Conservation (phyloP, 768 basidiomycete genomes). For the Lentinula detonsa region DNA sequence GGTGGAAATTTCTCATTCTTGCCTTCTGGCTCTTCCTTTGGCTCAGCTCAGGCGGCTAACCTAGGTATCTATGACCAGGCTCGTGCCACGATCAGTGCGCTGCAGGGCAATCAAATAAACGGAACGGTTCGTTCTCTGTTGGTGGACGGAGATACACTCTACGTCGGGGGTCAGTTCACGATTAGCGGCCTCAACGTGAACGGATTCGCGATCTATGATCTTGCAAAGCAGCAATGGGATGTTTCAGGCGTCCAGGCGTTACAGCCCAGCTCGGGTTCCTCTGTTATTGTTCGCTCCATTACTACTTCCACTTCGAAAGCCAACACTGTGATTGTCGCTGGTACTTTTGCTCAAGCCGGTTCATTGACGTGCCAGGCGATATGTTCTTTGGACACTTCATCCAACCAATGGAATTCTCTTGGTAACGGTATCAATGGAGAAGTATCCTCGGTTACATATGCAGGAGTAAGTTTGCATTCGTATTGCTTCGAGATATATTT, state of each 20-base stretch:
- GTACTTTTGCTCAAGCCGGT: constrained; percentile 81
- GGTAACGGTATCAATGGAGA: constrained; percentile 81
- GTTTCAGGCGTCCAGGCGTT: constrained; percentile 53
- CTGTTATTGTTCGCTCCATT: constrained; percentile 68
- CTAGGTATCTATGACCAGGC: constrained; percentile 68
- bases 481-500: constrained; percentile 5
- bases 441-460: constrained; percentile 70
- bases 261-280: constrained; percentile 43
- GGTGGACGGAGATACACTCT: constrained; percentile 65
- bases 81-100: constrained; percentile 40
- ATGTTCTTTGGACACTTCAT: constrained; percentile 64
- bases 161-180: constrained; percentile 82
- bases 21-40: constrained; percentile 25
- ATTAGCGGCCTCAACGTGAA: constrained; percentile 49
- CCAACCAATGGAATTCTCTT: constrained; percentile 75
- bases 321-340: constrained; percentile 72
- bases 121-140: constrained; percentile 76
- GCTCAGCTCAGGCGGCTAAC: constrained; percentile 35
- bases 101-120: constrained; percentile 57
- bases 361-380: constrained; percentile 68
- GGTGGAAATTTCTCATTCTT: constrained; percentile 86
- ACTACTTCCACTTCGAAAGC: constrained; percentile 53
- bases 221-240: constrained; percentile 59
- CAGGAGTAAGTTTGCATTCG: constrained; percentile 54
- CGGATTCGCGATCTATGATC: constrained; percentile 79